phyloP scores from a whole-genome alignment of 371 early-diverging fungal species.

The Mucor circinelloides region DNA sequence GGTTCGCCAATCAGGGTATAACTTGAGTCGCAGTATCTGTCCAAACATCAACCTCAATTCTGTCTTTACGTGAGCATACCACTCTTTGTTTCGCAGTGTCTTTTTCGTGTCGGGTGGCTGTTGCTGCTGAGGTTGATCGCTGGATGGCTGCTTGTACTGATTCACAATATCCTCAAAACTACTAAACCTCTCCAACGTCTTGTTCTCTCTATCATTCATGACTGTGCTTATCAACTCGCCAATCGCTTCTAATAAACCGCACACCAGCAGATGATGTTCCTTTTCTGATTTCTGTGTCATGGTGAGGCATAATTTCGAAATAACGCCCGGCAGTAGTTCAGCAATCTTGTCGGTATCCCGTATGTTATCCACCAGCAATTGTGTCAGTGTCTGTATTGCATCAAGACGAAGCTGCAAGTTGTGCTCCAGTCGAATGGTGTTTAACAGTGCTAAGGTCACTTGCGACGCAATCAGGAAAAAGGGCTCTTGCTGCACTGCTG shows the following conservation, averaged over 20 bases:
- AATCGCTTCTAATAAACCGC: conserved; percentile 36
- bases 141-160: not conserved
- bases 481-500: not conserved
- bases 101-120: not conserved
- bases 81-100: conserved; percentile 13
- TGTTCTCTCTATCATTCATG: conserved; percentile 39
- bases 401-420: conserved; percentile 41
- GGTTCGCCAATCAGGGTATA: conserved; percentile 47
- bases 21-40: conserved; percentile 33
- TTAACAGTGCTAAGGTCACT: conserved; percentile 33
- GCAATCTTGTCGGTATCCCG: conserved; percentile 38
- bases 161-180: conserved; percentile 32
- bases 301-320: conserved; percentile 42
- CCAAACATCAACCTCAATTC: conserved; percentile 26
- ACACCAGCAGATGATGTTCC: conserved; percentile 52
- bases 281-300: conserved; percentile 47
- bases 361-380: conserved; percentile 36
- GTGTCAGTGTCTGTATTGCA: conserved; percentile 34
- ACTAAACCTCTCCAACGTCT: conserved; percentile 7
- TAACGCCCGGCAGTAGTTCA: conserved; percentile 45
- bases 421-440: conserved; percentile 30
- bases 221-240: conserved; percentile 39
- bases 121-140: not conserved
- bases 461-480: conserved; percentile 36
- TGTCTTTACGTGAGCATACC: conserved; percentile 35